Conservation (phyloP, 1,139 yeast species). For the Candida tropicalis region DNA sequence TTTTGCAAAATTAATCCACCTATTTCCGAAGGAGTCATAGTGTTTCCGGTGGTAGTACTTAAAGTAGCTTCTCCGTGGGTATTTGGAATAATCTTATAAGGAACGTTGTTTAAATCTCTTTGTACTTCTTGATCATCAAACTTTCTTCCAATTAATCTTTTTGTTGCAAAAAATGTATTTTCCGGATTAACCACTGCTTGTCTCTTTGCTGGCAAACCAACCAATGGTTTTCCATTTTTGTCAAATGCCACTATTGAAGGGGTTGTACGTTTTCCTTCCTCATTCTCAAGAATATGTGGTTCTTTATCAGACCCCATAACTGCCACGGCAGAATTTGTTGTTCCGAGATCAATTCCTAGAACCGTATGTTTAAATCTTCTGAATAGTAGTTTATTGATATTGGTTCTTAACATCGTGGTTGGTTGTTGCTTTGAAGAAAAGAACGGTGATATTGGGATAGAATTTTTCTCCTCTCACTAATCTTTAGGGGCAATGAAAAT, state of each 20-base stretch:
- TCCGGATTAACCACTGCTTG: constrained; percentile 67
- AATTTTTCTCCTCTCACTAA: too few relatives aligned
- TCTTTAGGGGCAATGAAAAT: too few relatives aligned
- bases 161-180: constrained; percentile 75
- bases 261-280: constrained; percentile 69
- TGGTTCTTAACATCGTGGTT: constrained; percentile 2
- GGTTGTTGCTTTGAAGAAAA: neutral
- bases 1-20: constrained; percentile 53
- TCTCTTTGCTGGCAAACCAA: constrained; percentile 67
- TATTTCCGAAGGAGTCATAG: constrained; percentile 58
- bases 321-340: constrained; percentile 84
- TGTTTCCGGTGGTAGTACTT: constrained; percentile 36
- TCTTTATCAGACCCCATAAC: constrained; percentile 47
- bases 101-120: constrained; percentile 54
- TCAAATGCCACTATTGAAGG: constrained; percentile 70
- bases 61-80: constrained; percentile 68
- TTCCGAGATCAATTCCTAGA: constrained; percentile 78
- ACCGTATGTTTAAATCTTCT: constrained; percentile 36
- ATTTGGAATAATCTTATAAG: constrained; percentile 56
- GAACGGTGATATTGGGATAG: too few relatives aligned
- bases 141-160: constrained; percentile 70
- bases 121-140: constrained; percentile 67
- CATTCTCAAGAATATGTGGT: constrained; percentile 65
- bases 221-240: constrained; percentile 40
- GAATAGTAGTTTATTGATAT: neutral